Evolutionary conservation across 2,329 filamentous ascomycete genomes (phyloP), one percentile per base, ranked within the genome.

Genomic region (Scleromitrula shiraiana): DNA sequence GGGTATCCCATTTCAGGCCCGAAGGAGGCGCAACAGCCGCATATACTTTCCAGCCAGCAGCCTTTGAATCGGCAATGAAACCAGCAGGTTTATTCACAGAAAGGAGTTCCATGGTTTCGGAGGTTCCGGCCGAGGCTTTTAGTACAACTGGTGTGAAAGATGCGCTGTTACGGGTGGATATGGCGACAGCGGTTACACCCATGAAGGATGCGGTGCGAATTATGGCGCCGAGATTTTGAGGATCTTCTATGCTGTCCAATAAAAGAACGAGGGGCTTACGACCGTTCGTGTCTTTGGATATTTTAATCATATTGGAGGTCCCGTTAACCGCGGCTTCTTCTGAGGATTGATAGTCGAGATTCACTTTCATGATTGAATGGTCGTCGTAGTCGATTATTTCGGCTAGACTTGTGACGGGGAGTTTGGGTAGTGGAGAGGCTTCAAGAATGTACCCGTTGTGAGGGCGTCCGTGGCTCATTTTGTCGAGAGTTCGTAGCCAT

Each of bases 361-460:
- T 67, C 20, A 90, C 67, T 5, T 71, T 64, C 59, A 88, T 87
- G 40, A 75, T 71, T 0, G 70, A 61, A 53, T 62, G 68, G 3
- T 50, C 49, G 14, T 56, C 45, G 24, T 51, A 40, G 3, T 50
- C 47, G 3, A 38, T 50, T 10, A 64, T 51, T 30, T 56, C 59
- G 23, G 62, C 65, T 1, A 94, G 69, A 14, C 74, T 69, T 24
- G 69, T 73, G 36, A 91, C 70, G 0, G 85, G 88, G 2, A 80
- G 69, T 55, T 83, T 80, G 0, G 89, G 88, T 1, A 97, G 67
- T 1, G 86, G 86, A 0, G 89, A 95, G 12, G 85, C 81, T 67
- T 98, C 93, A 3, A 98, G 76, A 14, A 97, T 74, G 57, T 84
- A 83, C 39, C 91, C 90, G 62, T 97, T 96, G 67, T 98, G 91